These are phyloP conservation scores for Microstegium vimineum DNA, from an alignment of 176 grass and related monocot genomes.

Conservation along the genomic window DNA sequence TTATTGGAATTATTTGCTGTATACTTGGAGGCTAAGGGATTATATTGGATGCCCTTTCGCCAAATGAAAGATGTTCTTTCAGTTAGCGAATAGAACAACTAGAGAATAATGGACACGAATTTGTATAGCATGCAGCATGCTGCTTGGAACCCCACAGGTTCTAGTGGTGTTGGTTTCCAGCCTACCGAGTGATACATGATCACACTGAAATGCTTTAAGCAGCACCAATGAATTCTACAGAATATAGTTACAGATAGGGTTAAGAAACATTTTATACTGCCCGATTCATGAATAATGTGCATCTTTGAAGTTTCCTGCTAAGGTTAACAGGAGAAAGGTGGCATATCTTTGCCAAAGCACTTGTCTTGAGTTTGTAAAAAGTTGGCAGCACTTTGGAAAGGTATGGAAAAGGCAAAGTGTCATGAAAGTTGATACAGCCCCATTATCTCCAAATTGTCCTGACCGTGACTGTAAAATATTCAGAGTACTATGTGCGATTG, in stretches of 20 bases:
- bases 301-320: conserved; percentile 29
- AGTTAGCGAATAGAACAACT: not conserved
- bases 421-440: conserved; percentile 25
- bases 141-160: conserved; percentile 31
- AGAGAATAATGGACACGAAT: conserved; percentile 13
- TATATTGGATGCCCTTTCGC: not conserved
- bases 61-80: not conserved
- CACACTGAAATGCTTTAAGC: conserved; percentile 41
- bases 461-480: conserved; percentile 31
- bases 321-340: conserved; percentile 26
- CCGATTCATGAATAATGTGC: not conserved
- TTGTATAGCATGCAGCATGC: not conserved
- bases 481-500: not conserved
- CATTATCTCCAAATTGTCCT: conserved; percentile 42
- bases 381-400: conserved; percentile 51
- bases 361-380: conserved; percentile 52
- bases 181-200: not conserved
- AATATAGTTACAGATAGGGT: not conserved
- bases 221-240: conserved; percentile 28
- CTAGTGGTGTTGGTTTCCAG: conserved; percentile 24
- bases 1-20: not conserved
- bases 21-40: conserved; percentile 11
- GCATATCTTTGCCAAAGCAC: conserved; percentile 39
- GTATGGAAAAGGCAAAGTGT: conserved; percentile 26
- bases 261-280: not conserved